Base-by-base conservation (phyloP, 106 monocot species). In the Xerophyta viscosa region DNA sequence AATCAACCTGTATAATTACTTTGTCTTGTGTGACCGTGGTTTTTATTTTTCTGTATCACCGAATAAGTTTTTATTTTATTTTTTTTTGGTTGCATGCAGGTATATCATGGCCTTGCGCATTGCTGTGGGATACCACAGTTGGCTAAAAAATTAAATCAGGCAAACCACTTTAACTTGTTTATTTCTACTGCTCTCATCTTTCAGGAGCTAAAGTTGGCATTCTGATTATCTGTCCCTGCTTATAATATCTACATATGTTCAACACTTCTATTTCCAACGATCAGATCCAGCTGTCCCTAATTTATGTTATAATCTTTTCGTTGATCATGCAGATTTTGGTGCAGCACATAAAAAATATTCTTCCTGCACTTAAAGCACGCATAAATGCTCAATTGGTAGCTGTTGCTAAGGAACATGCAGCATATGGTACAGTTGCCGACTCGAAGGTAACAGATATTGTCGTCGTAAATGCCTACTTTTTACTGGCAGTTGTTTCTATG, bases 141-240 rank as follows among this genome's bases (percentile, higher is more conserved):
- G 53, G 96, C 96, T 20, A 98, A 82, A 66, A 98, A 98, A 76
- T 58, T 98, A 67, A 98, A 98, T 72, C 85, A 82, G 79, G 96
- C 86, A 57, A 64, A 6, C 21, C 7, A 0, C n/a, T 10, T 27
- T 51, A 28, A 27, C 14, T 0, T 37, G 29, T 24, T 31, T 68
- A 52, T 37, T 48, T 39, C 15, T 2, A 2, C 13, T 3, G 6
- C 13, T 39, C n/a, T n/a, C n/a, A n/a, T n/a, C n/a, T n/a, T n/a
- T n/a, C n/a, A n/a, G n/a, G n/a, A n/a, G n/a, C n/a, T n/a, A n/a
- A n/a, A n/a, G n/a, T n/a, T n/a, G n/a, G n/a, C n/a, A n/a, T 39
- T 39, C 15, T 10, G 39, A 39, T 15, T 39, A 39, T 2, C 15
- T 39, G 6, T 39, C 15, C 39, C 6, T 39, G 15, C 6, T 36